Base-by-base conservation (phyloP, 257 asterid species). In the Anisodus acutangulus region DNA sequence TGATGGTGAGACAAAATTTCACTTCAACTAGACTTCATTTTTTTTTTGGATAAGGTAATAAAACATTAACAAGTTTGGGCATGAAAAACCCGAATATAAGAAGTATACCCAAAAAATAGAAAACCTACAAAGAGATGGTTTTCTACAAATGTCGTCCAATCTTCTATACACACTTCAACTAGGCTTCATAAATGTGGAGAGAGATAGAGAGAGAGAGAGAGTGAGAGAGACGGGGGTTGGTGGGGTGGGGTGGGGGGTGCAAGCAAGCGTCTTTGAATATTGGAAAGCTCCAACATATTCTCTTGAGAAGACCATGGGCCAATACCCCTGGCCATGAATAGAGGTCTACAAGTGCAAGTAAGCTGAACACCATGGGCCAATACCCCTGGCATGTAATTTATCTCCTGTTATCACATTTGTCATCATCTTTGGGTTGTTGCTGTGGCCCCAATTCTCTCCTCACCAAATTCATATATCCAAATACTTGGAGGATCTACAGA, bases 401-500 rank as follows among this genome's bases (percentile, higher is more conserved):
- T 68, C 51, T 39, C 26, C 78, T 39, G 10, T n/a, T n/a, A 60
- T 60, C 35, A n/a, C 22, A 15, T 45, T 76, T 79, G 39, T 53
- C 47, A 39, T 79, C 63, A 13, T n/a, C 22, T 66, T 76, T 80
- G 58, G 62, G 53, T 11, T 74, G 60, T 45, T 39, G 26, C 31
- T 59, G 62, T 54, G 66, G 79, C 41, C 41, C 53, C 67, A 22
- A 49, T 74, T 71, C 72, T 85, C 62, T 60, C 60, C 60, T 26
- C 47, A 82, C 49, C 62, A 22, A 7, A 1, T 39, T 81, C 68
- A 59, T 31, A 49, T 81, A 49, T 72, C 78, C 78, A 70, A 62
- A 54, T n/a, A 31, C 35, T 57, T 70, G 82, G 78, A 69, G 68
- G 66, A 80, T n/a, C 59, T 22, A 9, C 64, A 19, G 81, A 26